A percentile compares a stretch with the other conserved stretches of the same genome.
phyloP scores from a whole-genome alignment of 2,329 filamentous ascomycete genomes.

The Capronia coronata region DNA sequence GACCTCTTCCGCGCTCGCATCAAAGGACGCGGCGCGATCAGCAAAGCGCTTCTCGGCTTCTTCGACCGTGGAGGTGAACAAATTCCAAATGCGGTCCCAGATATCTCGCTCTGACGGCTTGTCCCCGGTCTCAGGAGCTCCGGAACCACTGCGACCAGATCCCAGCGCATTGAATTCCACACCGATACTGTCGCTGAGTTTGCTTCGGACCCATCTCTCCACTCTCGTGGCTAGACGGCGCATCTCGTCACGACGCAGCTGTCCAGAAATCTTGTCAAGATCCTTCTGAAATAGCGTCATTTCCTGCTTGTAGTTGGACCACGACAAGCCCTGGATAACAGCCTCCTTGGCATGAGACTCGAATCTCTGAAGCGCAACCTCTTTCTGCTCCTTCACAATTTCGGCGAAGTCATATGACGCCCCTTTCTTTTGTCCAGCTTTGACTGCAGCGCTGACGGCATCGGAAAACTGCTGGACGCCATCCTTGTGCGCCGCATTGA shows the following conservation, averaged over 20 bases:
- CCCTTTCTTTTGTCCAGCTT: conserved; percentile 85
- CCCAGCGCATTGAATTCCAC: conserved; percentile 95
- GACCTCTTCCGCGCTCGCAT: conserved; percentile 85
- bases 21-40: conserved; percentile 84
- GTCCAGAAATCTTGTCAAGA: conserved; percentile 76
- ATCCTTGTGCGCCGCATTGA: conserved; percentile 80
- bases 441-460: conserved; percentile 78
- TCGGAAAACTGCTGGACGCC: conserved; percentile 80
- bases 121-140: conserved; percentile 70
- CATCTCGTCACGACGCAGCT: conserved; percentile 92
- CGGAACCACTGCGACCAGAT: conserved; percentile 74
- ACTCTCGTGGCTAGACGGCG: conserved; percentile 81
- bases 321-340: conserved; percentile 69
- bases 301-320: conserved; percentile 83
- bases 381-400: conserved; percentile 80
- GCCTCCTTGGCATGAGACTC: conserved; percentile 67
- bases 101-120: conserved; percentile 75
- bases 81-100: conserved; percentile 91
- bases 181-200: conserved; percentile 78
- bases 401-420: conserved; percentile 89
- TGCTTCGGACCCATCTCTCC: conserved; percentile 87
- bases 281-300: conserved; percentile 78
- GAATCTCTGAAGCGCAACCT: conserved; percentile 66
- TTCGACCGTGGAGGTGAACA: conserved; percentile 73
- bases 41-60: conserved; percentile 82